These are phyloP conservation scores for Hortiboletus rubellus DNA, from an alignment of 1,284 basidiomycete species.

Conservation along the genomic window DNA sequence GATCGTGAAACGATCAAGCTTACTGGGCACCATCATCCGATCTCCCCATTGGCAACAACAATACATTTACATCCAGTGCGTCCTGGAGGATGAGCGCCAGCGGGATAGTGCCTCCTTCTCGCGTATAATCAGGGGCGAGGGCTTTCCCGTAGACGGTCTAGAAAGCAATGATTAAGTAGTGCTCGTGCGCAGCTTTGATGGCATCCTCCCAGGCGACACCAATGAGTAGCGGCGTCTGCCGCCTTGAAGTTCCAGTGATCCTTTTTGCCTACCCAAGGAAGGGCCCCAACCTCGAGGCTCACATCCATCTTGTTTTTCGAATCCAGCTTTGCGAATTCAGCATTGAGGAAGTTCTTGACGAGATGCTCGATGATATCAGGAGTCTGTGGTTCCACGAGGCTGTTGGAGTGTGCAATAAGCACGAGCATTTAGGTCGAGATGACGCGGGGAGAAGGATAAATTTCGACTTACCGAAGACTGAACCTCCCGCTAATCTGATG, in stretches of 20 bases:
- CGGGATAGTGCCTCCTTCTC: conserved; percentile 18
- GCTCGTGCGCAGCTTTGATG: not conserved
- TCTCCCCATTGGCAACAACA: too few relatives aligned
- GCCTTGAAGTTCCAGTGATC: conserved; percentile 93
- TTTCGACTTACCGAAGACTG: conserved; percentile 31
- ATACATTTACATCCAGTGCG: conserved; percentile 10
- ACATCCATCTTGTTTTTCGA: conserved; percentile 73
- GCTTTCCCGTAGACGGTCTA: not conserved
- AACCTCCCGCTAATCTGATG: conserved; percentile 86
- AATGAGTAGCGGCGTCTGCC: conserved; percentile 68
- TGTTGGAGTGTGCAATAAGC: not conserved
- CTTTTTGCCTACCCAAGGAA: conserved; percentile 77
- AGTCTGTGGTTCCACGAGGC: conserved; percentile 80
- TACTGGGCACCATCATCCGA: not conserved
- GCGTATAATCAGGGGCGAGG: conserved; percentile 16
- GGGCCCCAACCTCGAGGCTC: conserved; percentile 72
- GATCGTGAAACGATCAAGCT: not conserved
- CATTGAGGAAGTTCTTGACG: conserved; percentile 67
- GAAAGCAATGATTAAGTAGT: not conserved
- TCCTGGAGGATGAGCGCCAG: conserved; percentile 11
- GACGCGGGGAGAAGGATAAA: not conserved
- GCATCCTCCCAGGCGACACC: not conserved
- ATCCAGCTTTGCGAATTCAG: conserved; percentile 78
- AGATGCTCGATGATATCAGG: conserved; percentile 69
- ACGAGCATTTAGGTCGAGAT: not conserved